Base-by-base conservation (phyloP, 768 basidiomycete genomes). In the Cantharellus cinnabarinus region DNA sequence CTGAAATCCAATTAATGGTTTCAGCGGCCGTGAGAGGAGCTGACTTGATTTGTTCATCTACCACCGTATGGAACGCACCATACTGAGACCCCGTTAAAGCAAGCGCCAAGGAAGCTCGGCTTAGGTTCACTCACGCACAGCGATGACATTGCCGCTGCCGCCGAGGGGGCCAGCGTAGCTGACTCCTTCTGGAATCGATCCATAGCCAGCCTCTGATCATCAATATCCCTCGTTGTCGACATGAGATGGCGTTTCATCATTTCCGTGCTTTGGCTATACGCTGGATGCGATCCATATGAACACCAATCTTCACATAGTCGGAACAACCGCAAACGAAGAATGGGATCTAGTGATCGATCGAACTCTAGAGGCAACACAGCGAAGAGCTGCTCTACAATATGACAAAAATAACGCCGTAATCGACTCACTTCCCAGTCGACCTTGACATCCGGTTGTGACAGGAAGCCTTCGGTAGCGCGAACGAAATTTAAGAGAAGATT, bases 301-400 rank as follows among this genome's bases (percentile, higher is more conserved):
- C 90, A 94, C 91, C 91, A 95, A 65, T 91, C 89, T 69, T 93
- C 89, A 64, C 89, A 91, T 42, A 89, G 72, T 41, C 83, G 79
- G 70, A 87, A 94, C 40, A 94, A 37, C 52, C 10, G 10, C 29
- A 48, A 48, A 10, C 44, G 44, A 10, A 54, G 7, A 48, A 48
- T 29, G 10, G 44, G 10, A 10, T 48, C 10, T 29, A 48, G 44
- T 48, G 10, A 29, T 48, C 20, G 20, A 29, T 48, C 44, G 44
- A 48, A 48, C 10, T 48, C 44, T 41, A 67, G 66, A 2, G 63
- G 65, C 39, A 86, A 70, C 10, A 79, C 83, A 63, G 89, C 83
- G 61, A 91, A 89, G 5, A 95, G 76, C 56, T 84, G 80, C 68
- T 91, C 88, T 2, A 95, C 79, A 0, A 84, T 80, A 20, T 88